Base-by-base conservation (phyloP, 768 basidiomycete genomes). In the Ephemerocybe angulata region DNA sequence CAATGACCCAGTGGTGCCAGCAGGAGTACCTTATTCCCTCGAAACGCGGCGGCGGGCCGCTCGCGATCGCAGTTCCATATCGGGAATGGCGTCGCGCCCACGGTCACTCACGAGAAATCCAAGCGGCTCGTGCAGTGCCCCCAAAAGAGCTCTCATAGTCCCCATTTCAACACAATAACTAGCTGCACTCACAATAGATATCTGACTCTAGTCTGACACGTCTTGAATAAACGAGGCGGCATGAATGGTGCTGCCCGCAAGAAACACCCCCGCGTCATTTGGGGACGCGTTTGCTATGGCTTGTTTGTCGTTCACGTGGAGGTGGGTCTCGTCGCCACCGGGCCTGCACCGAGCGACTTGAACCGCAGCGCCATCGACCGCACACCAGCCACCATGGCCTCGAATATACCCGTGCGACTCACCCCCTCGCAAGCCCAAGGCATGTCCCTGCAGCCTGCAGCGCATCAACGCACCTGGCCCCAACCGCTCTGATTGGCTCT, bases 361-460 rank as follows among this genome's bases (percentile, higher is more conserved):
- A 68, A 64, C 63, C 53, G 55, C 63, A 60, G 52, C 63, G 63
- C 60, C 52, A 50, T 52, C 52, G 58, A 56, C 44, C 13, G 30
- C 52, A 47, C 57, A 52, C 28, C 49, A 50, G 57, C 55, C 49
- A 43, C 52, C 59, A 79, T 80, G 78, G 76, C 79, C 58, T 76
- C 77, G 54, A 72, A 67, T 63, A 73, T 80, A 58, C 75, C 79
- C 55, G 79, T 78, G 61, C 59, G 77, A 58, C 46, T 7, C n/a
- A 29, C 8, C 50, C 62, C 58, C 57, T 52, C 43, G 50, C 50
- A 57, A 51, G 21, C 11, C 29, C 15, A n/a, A n/a, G n/a, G n/a
- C n/a, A n/a, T n/a, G n/a, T n/a, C n/a, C n/a, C n/a, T n/a, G n/a
- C n/a, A n/a, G n/a, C n/a, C n/a, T n/a, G n/a, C n/a, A n/a, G n/a